Evolutionary conservation across 768 basidiomycete genomes (phyloP).

Genomic region (Zangia roseola): DNA sequence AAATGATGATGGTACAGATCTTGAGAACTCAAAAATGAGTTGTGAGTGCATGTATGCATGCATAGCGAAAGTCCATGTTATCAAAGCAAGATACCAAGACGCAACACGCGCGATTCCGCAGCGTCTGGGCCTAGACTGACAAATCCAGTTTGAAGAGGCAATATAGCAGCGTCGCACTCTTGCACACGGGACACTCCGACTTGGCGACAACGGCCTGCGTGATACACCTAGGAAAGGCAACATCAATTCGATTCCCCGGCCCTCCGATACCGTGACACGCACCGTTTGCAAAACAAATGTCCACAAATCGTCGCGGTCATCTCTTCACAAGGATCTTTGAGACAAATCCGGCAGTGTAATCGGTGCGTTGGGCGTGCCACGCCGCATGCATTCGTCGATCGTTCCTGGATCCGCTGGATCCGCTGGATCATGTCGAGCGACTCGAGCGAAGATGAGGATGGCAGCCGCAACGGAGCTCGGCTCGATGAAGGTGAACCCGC

Average conservation of each 20-base stretch:
- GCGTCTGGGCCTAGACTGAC: constrained; percentile 8
- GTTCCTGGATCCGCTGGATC: not conserved
- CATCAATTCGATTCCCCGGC: not conserved
- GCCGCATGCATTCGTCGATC: not conserved
- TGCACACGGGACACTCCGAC: constrained; percentile 52
- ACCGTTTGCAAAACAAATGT: constrained; percentile 61
- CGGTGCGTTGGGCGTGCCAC: constrained; percentile 8
- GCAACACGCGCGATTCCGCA: too few species aligned
- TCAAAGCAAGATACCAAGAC: too few species aligned
- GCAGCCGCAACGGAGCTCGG: constrained; percentile 13
- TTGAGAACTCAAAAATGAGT: too few species aligned
- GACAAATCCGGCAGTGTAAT: constrained; percentile 52
- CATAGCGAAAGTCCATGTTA: too few species aligned
- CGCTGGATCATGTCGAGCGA: constrained; percentile 12
- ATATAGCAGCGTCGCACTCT: constrained; percentile 49
- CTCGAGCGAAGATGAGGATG: constrained; percentile 26
- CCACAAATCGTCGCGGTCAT: constrained; percentile 62
- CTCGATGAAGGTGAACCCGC: constrained; percentile 22
- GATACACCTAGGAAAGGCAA: constrained; percentile 44
- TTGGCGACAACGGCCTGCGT: constrained; percentile 45
- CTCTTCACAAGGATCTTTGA: constrained; percentile 47
- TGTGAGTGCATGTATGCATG: too few species aligned
- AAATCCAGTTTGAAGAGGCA: constrained; percentile 56
- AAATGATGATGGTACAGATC: too few species aligned
- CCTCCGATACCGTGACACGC: constrained; percentile 7